Base-by-base conservation (phyloP, 2,329 filamentous ascomycete species). In the Ceratocystis papillata region DNA sequence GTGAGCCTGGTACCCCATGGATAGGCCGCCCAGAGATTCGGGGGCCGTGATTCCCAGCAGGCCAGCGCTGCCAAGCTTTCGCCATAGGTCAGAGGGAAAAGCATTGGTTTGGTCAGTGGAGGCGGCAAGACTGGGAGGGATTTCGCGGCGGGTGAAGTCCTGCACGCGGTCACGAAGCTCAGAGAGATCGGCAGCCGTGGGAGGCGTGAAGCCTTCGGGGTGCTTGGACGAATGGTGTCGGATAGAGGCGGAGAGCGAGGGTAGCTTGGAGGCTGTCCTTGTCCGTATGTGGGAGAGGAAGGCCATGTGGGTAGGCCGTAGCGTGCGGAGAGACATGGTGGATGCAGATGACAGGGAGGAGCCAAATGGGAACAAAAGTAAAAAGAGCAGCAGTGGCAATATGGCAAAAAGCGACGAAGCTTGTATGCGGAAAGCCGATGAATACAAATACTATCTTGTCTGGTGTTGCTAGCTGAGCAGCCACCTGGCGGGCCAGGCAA, bases 1-100 rank as follows among this genome's bases (percentile, higher is more conserved):
- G 77, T 99, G 94, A 57, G 94, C 93, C 78, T 97, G 93, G 76
- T 97, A 99, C 10, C 94, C 94, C 85, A 97, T 87, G 1, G 81
- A 89, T 59, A 97, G 77, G 1, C 93, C 94, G 46, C 94, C 94
- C 64, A 94, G 90, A 66, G 90, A 87, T 77, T 96, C 91, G 72
- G 96, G 90, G 20, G 90, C 94, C 7, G 94, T 97, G 72, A 96
- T 89, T 67, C 94, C 94, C 33, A 97, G 82, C 71, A 97, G 88
- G 5, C 89, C 94, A 44, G 94, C 94, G 70, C 91, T 88, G 69
- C 94, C 94, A 62, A 99, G 80, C 77, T 96, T 96, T 75, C 82
- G 80, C 94, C 94, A 99, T 87, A 99, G 93, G 5, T 88, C 85
- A 63, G 84, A 82, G 2, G 94, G 94, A 75, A 99, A 99, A 62